Base-by-base conservation (phyloP, 1,284 basidiomycete genomes). In the Stygiomarasmius scandens region DNA sequence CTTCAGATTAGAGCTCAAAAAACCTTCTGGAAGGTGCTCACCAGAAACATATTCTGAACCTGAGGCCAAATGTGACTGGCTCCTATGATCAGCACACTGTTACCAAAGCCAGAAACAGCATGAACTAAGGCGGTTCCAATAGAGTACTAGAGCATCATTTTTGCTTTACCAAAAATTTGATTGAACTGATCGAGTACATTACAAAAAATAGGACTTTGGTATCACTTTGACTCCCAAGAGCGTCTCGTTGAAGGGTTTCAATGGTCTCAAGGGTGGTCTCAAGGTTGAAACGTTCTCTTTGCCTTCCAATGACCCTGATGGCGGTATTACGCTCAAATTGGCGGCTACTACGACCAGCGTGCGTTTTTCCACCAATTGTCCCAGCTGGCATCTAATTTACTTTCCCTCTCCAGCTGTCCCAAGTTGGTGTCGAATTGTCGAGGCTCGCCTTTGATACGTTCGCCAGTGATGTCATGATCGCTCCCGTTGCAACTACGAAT, bases 231-330 rank as follows among this genome's bases (percentile, higher is more conserved):
- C 79, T 9, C 71, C 78, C 20, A 89, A 89, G 74, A 75, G 71
- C n/a, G 83, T 92, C 11, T 82, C 82, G 11, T 72, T 92, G 41
- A 86, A 87, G 62, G 90, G 89, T 41, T 84, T 92, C 74, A 87
- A 92, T 68, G 84, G 84, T 36, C 71, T 93, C 43, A 78, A 84
- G 69, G 77, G 77, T 54, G 84, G 83, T 22, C 87, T 92, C 25
- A 75, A 71, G 48, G 87, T 92, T 61, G 73, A 87, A 47, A 81
- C 82, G 2, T 93, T 92, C 67, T 87, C 92, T 69, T 70, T 93
- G 46, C 90, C 90, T 1, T 75, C 77, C 23, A 81, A 92, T 66
- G 89, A 92, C 62, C 86, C 88, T 1, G 82, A 79, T 2, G 91
- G 90, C n/a, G 90, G 90, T 43, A 86, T 93, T 59, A 82, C 83